Conservation (phyloP, 2,329 filamentous ascomycete species). For the Aspergillus hiratsukae region DNA sequence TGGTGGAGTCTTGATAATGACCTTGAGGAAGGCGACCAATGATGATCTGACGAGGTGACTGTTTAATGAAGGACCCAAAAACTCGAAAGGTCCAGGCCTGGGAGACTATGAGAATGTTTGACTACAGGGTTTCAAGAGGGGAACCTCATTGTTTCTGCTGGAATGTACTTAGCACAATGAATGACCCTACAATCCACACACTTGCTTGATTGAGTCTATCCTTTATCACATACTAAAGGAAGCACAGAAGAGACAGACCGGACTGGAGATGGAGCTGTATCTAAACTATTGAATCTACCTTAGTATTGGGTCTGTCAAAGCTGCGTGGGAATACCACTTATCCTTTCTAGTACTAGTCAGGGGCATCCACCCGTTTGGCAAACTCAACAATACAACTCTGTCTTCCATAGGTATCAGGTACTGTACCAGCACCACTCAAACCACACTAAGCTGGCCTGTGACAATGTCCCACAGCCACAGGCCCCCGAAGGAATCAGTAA, state of each 20-base stretch:
- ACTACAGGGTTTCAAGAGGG: background rate
- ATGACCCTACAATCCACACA: background rate
- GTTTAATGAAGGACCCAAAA: background rate
- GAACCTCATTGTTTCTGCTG: no score
- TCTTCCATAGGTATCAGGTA: background rate
- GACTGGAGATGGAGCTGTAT: background rate
- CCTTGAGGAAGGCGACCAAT: background rate
- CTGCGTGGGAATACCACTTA: background rate
- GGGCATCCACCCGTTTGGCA: slow-evolving; percentile 7
- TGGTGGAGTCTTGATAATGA: no score
- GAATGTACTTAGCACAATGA: no score
- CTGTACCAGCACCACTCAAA: background rate
- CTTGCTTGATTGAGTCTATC: background rate
- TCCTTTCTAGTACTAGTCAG: slow-evolving; percentile 8
- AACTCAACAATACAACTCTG: background rate
- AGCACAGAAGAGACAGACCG: background rate
- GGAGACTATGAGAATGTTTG: background rate
- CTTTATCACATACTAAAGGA: background rate
- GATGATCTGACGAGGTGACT: background rate
- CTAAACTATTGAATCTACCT: background rate
- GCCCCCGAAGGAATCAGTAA: background rate
- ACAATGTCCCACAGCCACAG: background rate
- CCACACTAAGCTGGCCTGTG: background rate
- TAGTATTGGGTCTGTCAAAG: background rate
- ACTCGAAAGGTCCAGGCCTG: background rate